Evolutionary conservation across 768 basidiomycete species (phyloP).

Genomic region (Gloeostereum incarnatum): DNA sequence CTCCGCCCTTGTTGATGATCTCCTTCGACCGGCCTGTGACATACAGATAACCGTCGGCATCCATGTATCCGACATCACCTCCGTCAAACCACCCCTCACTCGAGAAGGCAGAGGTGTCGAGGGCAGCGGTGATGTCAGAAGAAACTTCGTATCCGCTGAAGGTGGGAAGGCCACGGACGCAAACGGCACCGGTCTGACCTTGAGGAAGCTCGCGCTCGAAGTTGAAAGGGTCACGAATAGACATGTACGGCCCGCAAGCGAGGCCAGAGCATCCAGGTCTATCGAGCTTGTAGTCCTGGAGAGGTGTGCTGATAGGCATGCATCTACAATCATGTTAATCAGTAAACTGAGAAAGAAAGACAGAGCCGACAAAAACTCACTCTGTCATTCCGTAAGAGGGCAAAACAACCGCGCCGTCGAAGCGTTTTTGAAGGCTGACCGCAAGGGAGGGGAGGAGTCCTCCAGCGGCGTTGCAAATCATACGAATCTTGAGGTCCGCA

Average conservation of each 20-base stretch:
- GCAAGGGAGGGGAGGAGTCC: constrained; percentile 46
- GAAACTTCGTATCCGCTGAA: constrained; percentile 42
- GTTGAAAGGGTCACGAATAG: constrained; percentile 28
- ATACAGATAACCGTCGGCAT: constrained; percentile 36
- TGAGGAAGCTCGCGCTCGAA: constrained; percentile 24
- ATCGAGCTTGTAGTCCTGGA: constrained; percentile 30
- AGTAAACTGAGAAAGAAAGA: constrained; percentile 4
- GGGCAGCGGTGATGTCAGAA: constrained; percentile 28
- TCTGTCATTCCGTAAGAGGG: constrained; percentile 57
- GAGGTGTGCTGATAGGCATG: constrained; percentile 41
- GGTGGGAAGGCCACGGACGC: constrained; percentile 43
- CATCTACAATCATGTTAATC: constrained; percentile 26
- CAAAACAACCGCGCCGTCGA: constrained; percentile 36
- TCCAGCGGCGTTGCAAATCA: constrained; percentile 43
- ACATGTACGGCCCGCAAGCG: constrained; percentile 38
- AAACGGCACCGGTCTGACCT: constrained; percentile 42
- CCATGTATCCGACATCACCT: constrained; percentile 38
- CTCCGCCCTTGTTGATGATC: constrained; percentile 51
- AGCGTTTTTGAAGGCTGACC: constrained; percentile 33
- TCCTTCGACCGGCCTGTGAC: constrained; percentile 54
- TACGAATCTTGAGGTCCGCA: constrained; percentile 27
- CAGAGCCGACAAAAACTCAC: constrained; percentile 13
- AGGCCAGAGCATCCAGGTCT: constrained; percentile 38
- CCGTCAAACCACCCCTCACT: constrained; percentile 45
- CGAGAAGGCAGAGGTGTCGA: constrained; percentile 39